A percentile compares a stretch with the other conserved stretches of the same genome.
Evolutionary conservation across 139 green algal species (phyloP).

Genomic region (Dunaliella primolecta): DNA sequence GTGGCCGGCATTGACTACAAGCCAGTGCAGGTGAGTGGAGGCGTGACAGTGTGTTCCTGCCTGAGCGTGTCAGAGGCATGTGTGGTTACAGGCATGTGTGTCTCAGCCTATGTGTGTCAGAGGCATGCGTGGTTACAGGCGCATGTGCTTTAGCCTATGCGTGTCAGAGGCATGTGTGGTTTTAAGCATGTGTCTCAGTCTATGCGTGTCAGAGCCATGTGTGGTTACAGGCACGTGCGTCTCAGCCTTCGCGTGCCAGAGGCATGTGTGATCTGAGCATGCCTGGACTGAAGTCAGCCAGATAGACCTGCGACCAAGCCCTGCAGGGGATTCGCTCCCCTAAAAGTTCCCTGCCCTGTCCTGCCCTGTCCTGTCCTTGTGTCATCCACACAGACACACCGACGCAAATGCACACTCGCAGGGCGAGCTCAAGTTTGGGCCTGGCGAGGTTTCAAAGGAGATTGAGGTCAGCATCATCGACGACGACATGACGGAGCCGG

Average conservation of each 20-base stretch:
- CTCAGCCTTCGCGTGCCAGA: not conserved
- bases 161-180: too few relatives aligned
- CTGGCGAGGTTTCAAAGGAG: slow-evolving; percentile 13
- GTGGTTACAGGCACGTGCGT: not conserved
- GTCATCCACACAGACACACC: not conserved
- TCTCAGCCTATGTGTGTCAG: not conserved
- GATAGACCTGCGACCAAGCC: too few relatives aligned
- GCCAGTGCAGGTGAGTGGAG: not conserved
- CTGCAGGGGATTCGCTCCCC: not conserved
- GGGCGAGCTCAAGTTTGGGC: slow-evolving; percentile 12
- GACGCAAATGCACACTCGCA: not conserved
- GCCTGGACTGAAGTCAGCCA: too few relatives aligned
- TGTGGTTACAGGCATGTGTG: not conserved
- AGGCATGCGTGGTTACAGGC: too few relatives aligned
- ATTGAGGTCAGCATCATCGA: slow-evolving; percentile 33
- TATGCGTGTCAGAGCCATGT: not conserved
- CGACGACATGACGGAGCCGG: slow-evolving; percentile 33
- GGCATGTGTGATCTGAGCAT: too few relatives aligned
- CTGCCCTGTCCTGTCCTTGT: not conserved
- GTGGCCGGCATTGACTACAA: slow-evolving; percentile 31
- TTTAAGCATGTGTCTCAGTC: too few relatives aligned
- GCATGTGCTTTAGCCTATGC: too few relatives aligned
- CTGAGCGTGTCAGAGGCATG: not conserved
- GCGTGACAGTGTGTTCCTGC: too few relatives aligned
- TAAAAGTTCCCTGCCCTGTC: not conserved